Evolutionary conservation across 1,139 yeast species (phyloP).

Genomic region (Nakaseomyces kungkrabaensis): DNA sequence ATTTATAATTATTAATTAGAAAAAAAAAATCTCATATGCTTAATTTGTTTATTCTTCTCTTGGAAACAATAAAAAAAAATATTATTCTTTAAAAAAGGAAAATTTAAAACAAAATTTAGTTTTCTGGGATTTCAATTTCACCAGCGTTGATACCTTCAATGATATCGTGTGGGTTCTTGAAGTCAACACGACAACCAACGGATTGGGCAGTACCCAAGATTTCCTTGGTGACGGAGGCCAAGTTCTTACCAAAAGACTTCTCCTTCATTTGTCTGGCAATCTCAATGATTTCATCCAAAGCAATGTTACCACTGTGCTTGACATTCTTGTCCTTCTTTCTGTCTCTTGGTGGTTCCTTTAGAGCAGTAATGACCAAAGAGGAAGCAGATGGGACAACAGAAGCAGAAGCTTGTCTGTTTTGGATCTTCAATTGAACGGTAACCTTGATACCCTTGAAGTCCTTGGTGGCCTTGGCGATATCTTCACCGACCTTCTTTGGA

Average conservation of each 20-base stretch:
- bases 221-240: conserved; percentile 96
- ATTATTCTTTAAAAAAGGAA: neutral
- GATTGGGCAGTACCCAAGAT: conserved; percentile 99
- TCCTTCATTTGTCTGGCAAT: conserved; percentile 97
- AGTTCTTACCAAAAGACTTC: conserved; percentile 96
- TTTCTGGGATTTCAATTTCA: conserved; percentile 92
- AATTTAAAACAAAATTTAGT: conserved; percentile 37
- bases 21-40: conserved; percentile 3
- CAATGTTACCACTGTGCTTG: conserved; percentile 98
- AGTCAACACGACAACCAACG: conserved; percentile 97
- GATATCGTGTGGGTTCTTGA: conserved; percentile 98
- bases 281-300: conserved; percentile 92
- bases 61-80: neutral
- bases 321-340: conserved; percentile 99
- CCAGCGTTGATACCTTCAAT: conserved; percentile 97
- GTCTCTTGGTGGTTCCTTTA: conserved; percentile 99
- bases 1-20: conserved; percentile 3
- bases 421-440: conserved; percentile 96
- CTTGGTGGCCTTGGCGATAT: conserved; percentile 99
- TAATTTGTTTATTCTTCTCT: neutral
- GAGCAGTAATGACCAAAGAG: conserved; percentile 96
- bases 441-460: conserved; percentile 98
- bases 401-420: conserved; percentile 99
- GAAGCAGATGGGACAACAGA: conserved; percentile 99
- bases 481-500: conserved; percentile 99